Evolutionary conservation across 1,284 basidiomycete species (phyloP).

Genomic region (Cryptococcus wingfieldii): DNA sequence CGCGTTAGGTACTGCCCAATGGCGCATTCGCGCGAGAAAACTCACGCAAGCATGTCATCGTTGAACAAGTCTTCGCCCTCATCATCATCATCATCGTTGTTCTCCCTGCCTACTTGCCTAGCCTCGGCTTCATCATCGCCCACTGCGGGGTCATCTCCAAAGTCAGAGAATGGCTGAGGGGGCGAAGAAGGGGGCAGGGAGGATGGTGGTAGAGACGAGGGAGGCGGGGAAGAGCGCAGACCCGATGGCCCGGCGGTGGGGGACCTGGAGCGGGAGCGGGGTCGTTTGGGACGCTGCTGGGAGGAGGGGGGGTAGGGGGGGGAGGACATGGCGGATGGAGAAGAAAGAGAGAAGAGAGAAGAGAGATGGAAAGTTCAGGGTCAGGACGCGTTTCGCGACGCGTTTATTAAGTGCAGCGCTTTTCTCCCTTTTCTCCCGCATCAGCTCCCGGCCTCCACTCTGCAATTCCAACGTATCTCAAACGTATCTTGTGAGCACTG

Average conservation of each 20-base stretch:
- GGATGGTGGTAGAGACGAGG: constrained; percentile 44
- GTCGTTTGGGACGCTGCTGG: constrained; percentile 40
- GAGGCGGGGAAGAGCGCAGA: constrained; percentile 36
- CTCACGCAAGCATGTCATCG: constrained; percentile 69
- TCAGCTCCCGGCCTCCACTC: too few relatives aligned
- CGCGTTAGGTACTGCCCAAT: constrained; percentile 4
- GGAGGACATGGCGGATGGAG: constrained; percentile 16
- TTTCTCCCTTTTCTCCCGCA: too few relatives aligned
- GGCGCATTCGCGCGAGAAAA: constrained; percentile 17
- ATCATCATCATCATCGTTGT: constrained; percentile 67
- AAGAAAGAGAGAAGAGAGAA: not conserved
- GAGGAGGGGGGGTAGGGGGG: constrained; percentile 35
- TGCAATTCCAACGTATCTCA: too few relatives aligned
- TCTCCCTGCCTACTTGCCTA: constrained; percentile 44
- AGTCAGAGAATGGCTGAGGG: constrained; percentile 76
- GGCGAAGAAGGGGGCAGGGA: constrained; percentile 60
- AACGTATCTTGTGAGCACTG: too few relatives aligned
- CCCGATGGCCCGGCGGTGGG: constrained; percentile 34
- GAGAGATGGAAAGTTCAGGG: not conserved
- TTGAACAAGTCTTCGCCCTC: constrained; percentile 85
- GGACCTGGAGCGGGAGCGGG: constrained; percentile 32
- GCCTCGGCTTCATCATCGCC: constrained; percentile 65
- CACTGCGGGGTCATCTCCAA: constrained; percentile 77
- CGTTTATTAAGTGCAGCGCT: not conserved
- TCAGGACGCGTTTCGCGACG: constrained; percentile 10